A percentile compares a stretch with the other conserved stretches of the same genome.
Evolutionary conservation across 768 basidiomycete species (phyloP).

Genomic region (Phanerochaete sordida): DNA sequence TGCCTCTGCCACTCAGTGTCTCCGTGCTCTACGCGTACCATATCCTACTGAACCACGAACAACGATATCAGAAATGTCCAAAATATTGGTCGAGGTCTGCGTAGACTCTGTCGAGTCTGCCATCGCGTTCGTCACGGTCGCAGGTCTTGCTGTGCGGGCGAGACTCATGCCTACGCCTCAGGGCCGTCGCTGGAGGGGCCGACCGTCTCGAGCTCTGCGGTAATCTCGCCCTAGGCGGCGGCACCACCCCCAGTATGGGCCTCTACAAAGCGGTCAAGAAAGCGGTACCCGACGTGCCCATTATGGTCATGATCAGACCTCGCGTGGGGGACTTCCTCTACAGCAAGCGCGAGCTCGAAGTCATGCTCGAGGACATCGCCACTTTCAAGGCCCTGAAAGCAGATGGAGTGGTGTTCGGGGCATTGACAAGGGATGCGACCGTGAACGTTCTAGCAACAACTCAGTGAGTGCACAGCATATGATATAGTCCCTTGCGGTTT

Average conservation of each 20-base stretch:
- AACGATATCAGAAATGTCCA: constrained; percentile 6
- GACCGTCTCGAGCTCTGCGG: constrained; percentile 76
- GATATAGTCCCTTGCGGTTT: neutral
- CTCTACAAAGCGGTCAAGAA: constrained; percentile 56
- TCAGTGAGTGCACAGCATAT: constrained; percentile 30
- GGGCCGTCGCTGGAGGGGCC: constrained; percentile 69
- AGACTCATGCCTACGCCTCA: constrained; percentile 23
- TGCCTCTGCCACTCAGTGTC: no score
- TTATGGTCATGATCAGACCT: constrained; percentile 87
- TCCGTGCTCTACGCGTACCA: no score
- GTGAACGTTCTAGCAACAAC: constrained; percentile 59
- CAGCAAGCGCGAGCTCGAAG: constrained; percentile 56
- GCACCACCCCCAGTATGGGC: constrained; percentile 80
- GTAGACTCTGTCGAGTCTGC: constrained; percentile 77
- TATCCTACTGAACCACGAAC: neutral
- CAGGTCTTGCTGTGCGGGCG: neutral
- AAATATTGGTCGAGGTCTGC: constrained; percentile 41
- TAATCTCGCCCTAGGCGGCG: constrained; percentile 70
- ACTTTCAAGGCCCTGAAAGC: constrained; percentile 55
- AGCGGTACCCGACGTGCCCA: constrained; percentile 45
- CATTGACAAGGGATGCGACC: constrained; percentile 51
- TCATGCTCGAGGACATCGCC: constrained; percentile 74
- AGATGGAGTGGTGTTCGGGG: constrained; percentile 66
- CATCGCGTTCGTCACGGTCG: constrained; percentile 42
- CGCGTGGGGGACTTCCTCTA: constrained; percentile 80